These are phyloP conservation scores for Penicillium sp. DNA, from an alignment of 2,329 filamentous ascomycete genomes.

Conservation along the genomic window DNA sequence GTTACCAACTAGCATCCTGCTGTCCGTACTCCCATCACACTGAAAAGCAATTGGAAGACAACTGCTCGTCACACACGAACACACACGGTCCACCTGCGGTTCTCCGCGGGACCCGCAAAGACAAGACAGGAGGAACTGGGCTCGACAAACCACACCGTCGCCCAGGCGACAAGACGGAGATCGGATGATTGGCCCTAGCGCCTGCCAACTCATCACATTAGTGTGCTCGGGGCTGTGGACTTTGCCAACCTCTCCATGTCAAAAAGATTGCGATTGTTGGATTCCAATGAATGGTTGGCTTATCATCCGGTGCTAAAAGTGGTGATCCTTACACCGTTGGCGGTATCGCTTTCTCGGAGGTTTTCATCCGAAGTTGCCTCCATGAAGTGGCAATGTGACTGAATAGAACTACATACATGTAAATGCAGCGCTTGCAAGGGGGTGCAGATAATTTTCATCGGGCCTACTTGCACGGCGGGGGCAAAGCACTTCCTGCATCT, in stretches of 20 bases:
- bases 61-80: slow-evolving; percentile 15
- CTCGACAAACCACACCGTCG: slow-evolving; percentile 12
- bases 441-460: slow-evolving; percentile 21
- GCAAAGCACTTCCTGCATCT: slow-evolving; percentile 5
- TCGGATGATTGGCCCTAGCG: slow-evolving; percentile 19
- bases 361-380: background rate
- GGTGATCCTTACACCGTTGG: background rate
- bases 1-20: background rate
- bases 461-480: slow-evolving; percentile 10
- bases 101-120: slow-evolving; percentile 9
- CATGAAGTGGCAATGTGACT: background rate
- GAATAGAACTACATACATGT: background rate
- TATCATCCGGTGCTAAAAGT: background rate
- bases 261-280: background rate
- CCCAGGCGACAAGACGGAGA: slow-evolving; percentile 19
- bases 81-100: slow-evolving; percentile 15
- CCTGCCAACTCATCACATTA: slow-evolving; percentile 24
- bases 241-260: background rate
- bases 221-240: background rate
- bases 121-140: background rate
- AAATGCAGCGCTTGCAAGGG: slow-evolving; percentile 11
- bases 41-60: background rate
- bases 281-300: background rate
- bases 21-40: background rate
- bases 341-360: background rate